These are phyloP conservation scores for Psilocybe cyanescens DNA, from an alignment of 768 basidiomycete species.

Conservation along the genomic window DNA sequence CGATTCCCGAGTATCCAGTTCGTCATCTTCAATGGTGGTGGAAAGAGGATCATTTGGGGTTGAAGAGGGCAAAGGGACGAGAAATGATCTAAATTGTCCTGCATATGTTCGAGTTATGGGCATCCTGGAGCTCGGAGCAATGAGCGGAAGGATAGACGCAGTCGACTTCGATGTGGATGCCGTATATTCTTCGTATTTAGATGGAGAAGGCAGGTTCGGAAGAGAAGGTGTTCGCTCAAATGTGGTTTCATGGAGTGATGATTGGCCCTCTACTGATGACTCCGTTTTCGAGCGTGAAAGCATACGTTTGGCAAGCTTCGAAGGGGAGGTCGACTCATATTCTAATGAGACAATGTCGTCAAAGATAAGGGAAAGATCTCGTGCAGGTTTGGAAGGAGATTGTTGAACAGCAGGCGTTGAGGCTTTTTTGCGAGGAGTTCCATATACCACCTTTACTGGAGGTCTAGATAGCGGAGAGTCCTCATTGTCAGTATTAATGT, in stretches of 20 bases:
- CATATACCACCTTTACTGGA: constrained; percentile 18
- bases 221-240: constrained; percentile 41
- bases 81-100: constrained; percentile 79
- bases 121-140: constrained; percentile 29
- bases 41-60: constrained; percentile 20
- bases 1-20: constrained; percentile 67
- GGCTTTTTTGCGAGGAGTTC: constrained; percentile 18
- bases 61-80: constrained; percentile 57
- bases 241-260: constrained; percentile 1
- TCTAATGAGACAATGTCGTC: constrained; percentile 33
- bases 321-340: constrained; percentile 35
- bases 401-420: not conserved
- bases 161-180: constrained; percentile 24
- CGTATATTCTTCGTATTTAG: constrained; percentile 18
- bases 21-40: constrained; percentile 37
- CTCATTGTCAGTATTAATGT: constrained; percentile 14
- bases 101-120: constrained; percentile 69
- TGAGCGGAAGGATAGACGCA: constrained; percentile 27
- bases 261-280: constrained; percentile 44
- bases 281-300: constrained; percentile 71
- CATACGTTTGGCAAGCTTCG: constrained; percentile 70
- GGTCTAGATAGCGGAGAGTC: constrained; percentile 10
- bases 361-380: constrained; percentile 52
- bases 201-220: constrained; percentile 35
- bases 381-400: constrained; percentile 29